phyloP scores from a whole-genome alignment of 441 rosid species.

The Flueggea neowawraea region DNA sequence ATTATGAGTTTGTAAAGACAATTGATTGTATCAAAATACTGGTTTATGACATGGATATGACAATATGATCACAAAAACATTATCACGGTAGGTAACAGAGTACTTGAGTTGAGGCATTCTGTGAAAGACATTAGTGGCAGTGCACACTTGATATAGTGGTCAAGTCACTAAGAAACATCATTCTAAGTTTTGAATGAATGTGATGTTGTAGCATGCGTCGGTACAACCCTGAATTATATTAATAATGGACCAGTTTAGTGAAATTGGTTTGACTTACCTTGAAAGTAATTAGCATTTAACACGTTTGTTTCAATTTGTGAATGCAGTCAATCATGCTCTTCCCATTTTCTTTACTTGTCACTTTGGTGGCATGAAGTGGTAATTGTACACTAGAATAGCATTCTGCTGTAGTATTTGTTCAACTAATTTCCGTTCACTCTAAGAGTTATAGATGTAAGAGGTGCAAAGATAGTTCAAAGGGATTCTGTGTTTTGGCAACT shows the following conservation, averaged over 20 bases:
- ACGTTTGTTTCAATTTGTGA: too few species aligned
- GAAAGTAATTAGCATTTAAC: too few species aligned
- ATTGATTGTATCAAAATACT: background rate
- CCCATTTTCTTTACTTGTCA: too few species aligned
- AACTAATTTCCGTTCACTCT: too few species aligned
- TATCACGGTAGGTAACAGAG: background rate
- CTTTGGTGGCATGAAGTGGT: too few species aligned
- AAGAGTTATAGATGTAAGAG: too few species aligned
- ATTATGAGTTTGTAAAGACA: background rate
- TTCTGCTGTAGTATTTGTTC: too few species aligned
- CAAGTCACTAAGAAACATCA: slow-evolving; percentile 13
- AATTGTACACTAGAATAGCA: too few species aligned
- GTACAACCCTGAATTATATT: slow-evolving; percentile 5
- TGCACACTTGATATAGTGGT: slow-evolving; percentile 11
- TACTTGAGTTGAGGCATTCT: background rate
- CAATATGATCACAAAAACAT: slow-evolving; percentile 2
- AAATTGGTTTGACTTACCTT: background rate
- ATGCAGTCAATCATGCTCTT: too few species aligned
- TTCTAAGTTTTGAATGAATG: slow-evolving; percentile 17
- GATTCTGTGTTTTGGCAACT: too few species aligned
- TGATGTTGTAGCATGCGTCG: slow-evolving; percentile 10
- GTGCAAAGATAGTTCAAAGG: too few species aligned
- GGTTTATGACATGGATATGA: slow-evolving; percentile 9
- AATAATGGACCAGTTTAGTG: too few species aligned
- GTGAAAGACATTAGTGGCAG: slow-evolving; percentile 7